Evolutionary conservation across 1,284 basidiomycete species (phyloP).

Genomic region (Tausonia pullulans): DNA sequence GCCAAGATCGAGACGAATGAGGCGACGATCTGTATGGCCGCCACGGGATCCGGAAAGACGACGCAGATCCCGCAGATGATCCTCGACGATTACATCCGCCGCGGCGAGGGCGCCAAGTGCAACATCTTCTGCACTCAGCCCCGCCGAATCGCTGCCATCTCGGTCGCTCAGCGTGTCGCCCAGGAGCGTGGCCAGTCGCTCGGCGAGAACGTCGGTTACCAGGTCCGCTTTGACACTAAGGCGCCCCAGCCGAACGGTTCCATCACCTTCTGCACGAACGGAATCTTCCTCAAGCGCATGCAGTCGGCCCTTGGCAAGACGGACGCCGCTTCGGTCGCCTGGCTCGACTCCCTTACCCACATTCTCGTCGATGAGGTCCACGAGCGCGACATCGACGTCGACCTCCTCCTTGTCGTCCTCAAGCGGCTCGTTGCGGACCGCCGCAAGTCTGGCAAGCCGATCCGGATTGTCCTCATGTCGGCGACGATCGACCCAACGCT

Average conservation of each 20-base stretch:
- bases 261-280: conserved; percentile 89
- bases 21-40: conserved; percentile 86
- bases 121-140: conserved; percentile 94
- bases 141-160: conserved; percentile 81
- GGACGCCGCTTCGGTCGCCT: conserved; percentile 29
- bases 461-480: conserved; percentile 91
- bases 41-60: conserved; percentile 92
- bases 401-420: conserved; percentile 79
- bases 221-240: conserved; percentile 81
- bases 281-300: conserved; percentile 77
- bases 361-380: conserved; percentile 94
- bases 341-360: conserved; percentile 76
- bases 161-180: conserved; percentile 83
- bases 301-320: conserved; percentile 56
- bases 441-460: conserved; percentile 51
- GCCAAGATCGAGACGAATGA: conserved; percentile 65
- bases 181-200: conserved; percentile 71
- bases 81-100: conserved; percentile 70
- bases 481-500: conserved; percentile 85
- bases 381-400: conserved; percentile 90
- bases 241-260: conserved; percentile 66
- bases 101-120: conserved; percentile 68
- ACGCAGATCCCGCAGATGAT: conserved; percentile 91
- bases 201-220: conserved; percentile 72
- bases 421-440: conserved; percentile 74